Percentiles rank a stretch among this genome's conserved stretches.
Conservation (phyloP, 192 early-diverging fungal genomes). For the Helicostylum pulchrum region DNA sequence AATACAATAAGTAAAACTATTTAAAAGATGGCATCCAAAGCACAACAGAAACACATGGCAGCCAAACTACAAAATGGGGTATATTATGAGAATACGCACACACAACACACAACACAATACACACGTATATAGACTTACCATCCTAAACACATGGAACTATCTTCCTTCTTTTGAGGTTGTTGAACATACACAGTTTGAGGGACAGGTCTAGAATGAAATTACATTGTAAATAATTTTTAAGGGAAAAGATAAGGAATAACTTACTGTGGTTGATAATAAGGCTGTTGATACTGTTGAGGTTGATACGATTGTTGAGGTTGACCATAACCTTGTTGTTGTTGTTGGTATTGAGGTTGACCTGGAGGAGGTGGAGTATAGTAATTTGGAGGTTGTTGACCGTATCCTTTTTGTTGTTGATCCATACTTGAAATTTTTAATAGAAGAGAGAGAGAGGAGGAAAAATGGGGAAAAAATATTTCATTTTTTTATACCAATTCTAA, state of each 20-base stretch:
- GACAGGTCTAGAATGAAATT: not conserved
- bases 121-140: constrained; percentile 16
- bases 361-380: constrained; percentile 14
- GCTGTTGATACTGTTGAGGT: constrained; percentile 23
- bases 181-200: constrained; percentile 30
- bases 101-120: too few relatives aligned
- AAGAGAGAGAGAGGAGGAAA: not conserved
- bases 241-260: too few relatives aligned
- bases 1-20: too few relatives aligned
- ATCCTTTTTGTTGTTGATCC: constrained; percentile 15
- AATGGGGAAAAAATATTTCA: not conserved
- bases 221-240: not conserved
- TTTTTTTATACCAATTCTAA: not conserved
- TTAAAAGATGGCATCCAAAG: constrained; percentile 17
- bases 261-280: constrained; percentile 18
- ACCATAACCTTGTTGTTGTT: constrained; percentile 2
- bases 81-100: not conserved
- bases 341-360: constrained; percentile 13
- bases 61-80: constrained; percentile 12
- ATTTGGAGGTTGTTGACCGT: constrained; percentile 4
- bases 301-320: constrained; percentile 9
- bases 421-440: not conserved
- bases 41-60: constrained; percentile 22
- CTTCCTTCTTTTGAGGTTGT: constrained; percentile 11
- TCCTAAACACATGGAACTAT: constrained; percentile 20